Evolutionary conservation across 495 filamentous ascomycete genomes (phyloP), one percentile per base, ranked within the genome.

Genomic region (Podospora pseudopauciseta): DNA sequence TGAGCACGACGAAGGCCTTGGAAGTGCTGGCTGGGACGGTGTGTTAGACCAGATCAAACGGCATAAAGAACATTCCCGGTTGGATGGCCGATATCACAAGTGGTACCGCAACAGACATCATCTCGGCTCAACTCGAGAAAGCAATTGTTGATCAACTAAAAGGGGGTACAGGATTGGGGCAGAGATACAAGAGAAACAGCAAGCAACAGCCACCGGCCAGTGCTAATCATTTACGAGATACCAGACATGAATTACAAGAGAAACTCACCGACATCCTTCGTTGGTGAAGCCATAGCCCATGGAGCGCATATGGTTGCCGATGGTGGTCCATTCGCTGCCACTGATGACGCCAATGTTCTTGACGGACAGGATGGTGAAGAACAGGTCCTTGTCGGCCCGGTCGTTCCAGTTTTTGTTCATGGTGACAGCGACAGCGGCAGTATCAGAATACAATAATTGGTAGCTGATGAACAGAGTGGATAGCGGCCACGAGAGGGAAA

Each of bases 341-440:
- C 82, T 85, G 75, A 85, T 85, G 71, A 84, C 79, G 65, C 82
- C 82, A 32, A 85, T 84, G 68, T 83, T 82, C 74, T 85, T 85
- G 59, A 85, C 82, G 4, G 80, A 82, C n/a, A 85, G 75, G 59
- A 85, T 85, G 64, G 82, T 84, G 69, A 85, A 85, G 75, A 84
- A 85, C 57, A 85, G 78, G 69, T 85, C 82, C 67, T 83, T 84
- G 68, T 85, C 82, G 62, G 82, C 82, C 65, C 81, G 76, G 72
- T 85, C 82, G 65, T 81, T 82, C 82, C 82, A 85, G 71, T 85
- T 85, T 66, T 83, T 85, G 70, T 83, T 84, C 80, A 82, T 84
- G 26, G 67, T 72, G 68, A 60, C 32, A 19, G 39, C 5, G 57
- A 23, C 34, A 56, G 30, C n/a, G 55, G 23, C 55, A 20, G 55